These are phyloP conservation scores for Wakefieldia striispora DNA, from an alignment of 768 basidiomycete species.

Conservation along the genomic window DNA sequence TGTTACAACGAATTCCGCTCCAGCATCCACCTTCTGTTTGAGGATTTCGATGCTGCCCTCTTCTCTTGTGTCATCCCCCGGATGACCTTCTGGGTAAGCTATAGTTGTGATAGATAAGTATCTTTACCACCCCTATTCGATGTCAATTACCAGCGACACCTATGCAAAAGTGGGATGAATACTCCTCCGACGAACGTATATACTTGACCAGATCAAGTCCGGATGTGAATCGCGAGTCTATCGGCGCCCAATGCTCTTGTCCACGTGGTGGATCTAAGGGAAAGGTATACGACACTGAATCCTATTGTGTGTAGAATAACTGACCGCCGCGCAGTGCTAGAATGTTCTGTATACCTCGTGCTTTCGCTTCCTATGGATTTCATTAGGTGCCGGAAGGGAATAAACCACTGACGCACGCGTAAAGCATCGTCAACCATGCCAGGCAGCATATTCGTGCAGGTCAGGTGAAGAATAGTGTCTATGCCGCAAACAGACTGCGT, in stretches of 20 bases:
- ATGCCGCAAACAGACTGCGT: slow-evolving; percentile 71
- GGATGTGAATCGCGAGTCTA: slow-evolving; percentile 79
- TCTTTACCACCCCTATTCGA: not conserved
- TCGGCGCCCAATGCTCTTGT: slow-evolving; percentile 89
- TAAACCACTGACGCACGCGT: slow-evolving; percentile 47
- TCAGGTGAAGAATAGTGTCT: slow-evolving; percentile 91
- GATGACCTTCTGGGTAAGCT: slow-evolving; percentile 93
- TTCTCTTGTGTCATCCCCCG: slow-evolving; percentile 56
- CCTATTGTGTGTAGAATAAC: slow-evolving; percentile 10
- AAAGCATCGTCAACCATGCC: slow-evolving; percentile 86
- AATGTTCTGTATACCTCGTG: slow-evolving; percentile 81
- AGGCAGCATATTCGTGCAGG: slow-evolving; percentile 94
- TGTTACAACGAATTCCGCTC: slow-evolving; percentile 94
- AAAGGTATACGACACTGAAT: not conserved
- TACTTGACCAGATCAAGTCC: slow-evolving; percentile 90
- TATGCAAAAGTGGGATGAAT: slow-evolving; percentile 84
- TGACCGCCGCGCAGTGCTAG: slow-evolving; percentile 89
- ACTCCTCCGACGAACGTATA: slow-evolving; percentile 75
- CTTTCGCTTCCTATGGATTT: slow-evolving; percentile 66
- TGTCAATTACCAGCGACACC: slow-evolving; percentile 79
- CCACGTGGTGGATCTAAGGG: slow-evolving; percentile 85
- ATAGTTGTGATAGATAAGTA: slow-evolving; percentile 1
- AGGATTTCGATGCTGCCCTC: slow-evolving; percentile 67
- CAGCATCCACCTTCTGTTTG: slow-evolving; percentile 87
- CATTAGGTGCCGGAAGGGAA: slow-evolving; percentile 1